Percentiles rank a stretch among this genome's conserved stretches.
Evolutionary conservation across 805 yeast genomes (phyloP).

Genomic region (Metschnikowia orientalis): DNA sequence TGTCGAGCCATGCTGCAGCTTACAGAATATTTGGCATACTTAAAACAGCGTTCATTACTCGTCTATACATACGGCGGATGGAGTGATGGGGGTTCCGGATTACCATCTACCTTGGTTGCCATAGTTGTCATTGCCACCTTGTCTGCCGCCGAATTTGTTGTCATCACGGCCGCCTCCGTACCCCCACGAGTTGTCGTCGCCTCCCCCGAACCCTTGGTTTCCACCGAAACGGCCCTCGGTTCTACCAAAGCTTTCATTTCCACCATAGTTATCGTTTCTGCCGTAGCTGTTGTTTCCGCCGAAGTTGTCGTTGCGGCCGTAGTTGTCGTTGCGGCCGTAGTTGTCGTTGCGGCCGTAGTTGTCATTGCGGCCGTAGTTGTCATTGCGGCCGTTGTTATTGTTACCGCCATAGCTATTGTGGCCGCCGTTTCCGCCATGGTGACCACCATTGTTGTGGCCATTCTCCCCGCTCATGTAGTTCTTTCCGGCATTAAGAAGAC

Average conservation of each 20-base stretch:
- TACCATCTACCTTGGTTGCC: conserved; percentile 13
- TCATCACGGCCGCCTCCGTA: conserved; percentile 5
- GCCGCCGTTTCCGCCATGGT: conserved; percentile 7
- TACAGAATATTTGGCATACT: too few species aligned
- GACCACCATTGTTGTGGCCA: conserved; percentile 1
- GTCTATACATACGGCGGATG: too few species aligned
- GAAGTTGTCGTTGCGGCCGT: conserved; percentile 4
- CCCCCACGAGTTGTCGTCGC: conserved; percentile 6
- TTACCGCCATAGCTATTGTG: conserved; percentile 10
- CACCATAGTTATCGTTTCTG: conserved; percentile 1
- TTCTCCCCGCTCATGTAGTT: conserved; percentile 1
- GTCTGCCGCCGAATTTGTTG: conserved; percentile 1
- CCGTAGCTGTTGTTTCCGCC: conserved; percentile 5
- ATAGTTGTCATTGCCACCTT: conserved; percentile 7
- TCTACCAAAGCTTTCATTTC: conserved; percentile 2
- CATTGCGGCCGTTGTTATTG: conserved; percentile 5
- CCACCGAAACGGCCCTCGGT: conserved; percentile 13
- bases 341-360: conserved; percentile 7
- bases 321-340: conserved; percentile 1
- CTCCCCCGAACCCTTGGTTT: conserved; percentile 7
- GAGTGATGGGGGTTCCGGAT: too few species aligned
- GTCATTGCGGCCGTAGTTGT: conserved; percentile 4
- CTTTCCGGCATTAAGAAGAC: conserved; percentile 3
- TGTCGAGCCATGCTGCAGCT: too few species aligned
- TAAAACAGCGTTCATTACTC: too few species aligned